A percentile compares a stretch with the other conserved stretches of the same genome.
phyloP scores from a whole-genome alignment of 2,329 filamentous ascomycete genomes.

The Rugonectria rugulosa region DNA sequence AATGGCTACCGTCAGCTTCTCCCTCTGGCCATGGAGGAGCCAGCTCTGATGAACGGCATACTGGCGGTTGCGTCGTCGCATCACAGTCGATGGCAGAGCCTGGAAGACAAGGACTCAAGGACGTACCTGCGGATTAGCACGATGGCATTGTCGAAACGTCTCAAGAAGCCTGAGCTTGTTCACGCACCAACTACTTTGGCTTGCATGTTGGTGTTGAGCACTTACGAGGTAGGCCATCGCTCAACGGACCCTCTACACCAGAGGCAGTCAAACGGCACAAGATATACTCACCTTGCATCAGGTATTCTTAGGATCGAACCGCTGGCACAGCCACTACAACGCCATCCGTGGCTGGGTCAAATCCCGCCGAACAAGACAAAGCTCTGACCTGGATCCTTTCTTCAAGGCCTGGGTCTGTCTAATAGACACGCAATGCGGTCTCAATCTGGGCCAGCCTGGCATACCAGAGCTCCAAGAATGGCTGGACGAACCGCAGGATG shows the following conservation, averaged over 20 bases:
- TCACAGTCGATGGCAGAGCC: slow-evolving; percentile 19
- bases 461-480: slow-evolving; percentile 16
- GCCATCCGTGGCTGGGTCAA: slow-evolving; percentile 20
- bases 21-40: slow-evolving; percentile 5
- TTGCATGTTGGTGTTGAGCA: slow-evolving; percentile 14
- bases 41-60: slow-evolving; percentile 8
- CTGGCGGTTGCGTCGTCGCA: slow-evolving; percentile 17
- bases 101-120: slow-evolving; percentile 3
- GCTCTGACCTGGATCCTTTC: slow-evolving; percentile 13
- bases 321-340: slow-evolving; percentile 18
- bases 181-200: slow-evolving; percentile 7
- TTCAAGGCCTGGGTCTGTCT: slow-evolving; percentile 23
- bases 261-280: too few species aligned
- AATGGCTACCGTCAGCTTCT: slow-evolving; percentile 11
- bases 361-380: slow-evolving; percentile 9
- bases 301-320: slow-evolving; percentile 20
- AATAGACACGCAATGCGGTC: slow-evolving; percentile 15
- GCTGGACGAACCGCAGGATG: slow-evolving; percentile 6
- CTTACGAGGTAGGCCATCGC: slow-evolving; percentile 15
- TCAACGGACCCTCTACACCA: too few species aligned
- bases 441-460: slow-evolving; percentile 9
- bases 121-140: slow-evolving; percentile 10
- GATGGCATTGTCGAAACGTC: slow-evolving; percentile 1
- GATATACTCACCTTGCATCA: background rate
- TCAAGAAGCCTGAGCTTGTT: slow-evolving; percentile 7